A percentile compares a stretch with the other conserved stretches of the same genome.
phyloP scores from a whole-genome alignment of 345 rosid genomes.

The Salix koriyanagi region DNA sequence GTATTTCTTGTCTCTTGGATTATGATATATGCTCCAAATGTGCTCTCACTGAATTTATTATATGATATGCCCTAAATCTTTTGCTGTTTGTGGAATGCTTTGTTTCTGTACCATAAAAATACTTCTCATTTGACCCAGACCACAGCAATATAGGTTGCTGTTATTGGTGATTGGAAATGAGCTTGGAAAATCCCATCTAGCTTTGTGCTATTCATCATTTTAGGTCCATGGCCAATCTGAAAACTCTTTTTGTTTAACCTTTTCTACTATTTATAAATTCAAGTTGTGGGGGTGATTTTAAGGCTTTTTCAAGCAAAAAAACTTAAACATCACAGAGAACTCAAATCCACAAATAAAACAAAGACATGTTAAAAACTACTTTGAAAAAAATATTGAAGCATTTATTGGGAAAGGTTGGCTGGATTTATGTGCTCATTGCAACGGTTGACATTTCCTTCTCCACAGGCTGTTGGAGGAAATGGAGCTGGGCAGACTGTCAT shows the following conservation, averaged over 20 bases:
- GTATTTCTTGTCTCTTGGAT: neutral
- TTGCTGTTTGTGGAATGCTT: neutral
- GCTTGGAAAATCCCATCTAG: neutral
- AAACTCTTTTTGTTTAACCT: neutral
- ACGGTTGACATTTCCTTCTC: constrained; percentile 4
- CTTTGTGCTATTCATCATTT: neutral
- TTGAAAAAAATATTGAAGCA: neutral
- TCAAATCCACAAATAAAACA: neutral
- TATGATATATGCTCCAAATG: neutral
- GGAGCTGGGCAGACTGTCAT: constrained; percentile 76
- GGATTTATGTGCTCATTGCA: neutral
- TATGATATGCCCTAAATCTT: neutral
- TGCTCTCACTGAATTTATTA: neutral
- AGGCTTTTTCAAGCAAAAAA: neutral
- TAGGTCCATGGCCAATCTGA: neutral
- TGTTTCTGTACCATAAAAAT: neutral
- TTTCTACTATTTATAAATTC: neutral
- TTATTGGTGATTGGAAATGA: neutral
- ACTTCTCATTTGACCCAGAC: neutral
- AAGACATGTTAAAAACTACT: neutral
- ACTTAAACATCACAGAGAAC: neutral
- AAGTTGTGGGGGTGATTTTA: neutral
- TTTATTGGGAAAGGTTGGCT: neutral
- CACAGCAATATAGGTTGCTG: neutral
- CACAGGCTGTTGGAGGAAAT: constrained; percentile 94